Base-by-base conservation (phyloP, 1,284 basidiomycete genomes). In the Irpex rosettiformis region DNA sequence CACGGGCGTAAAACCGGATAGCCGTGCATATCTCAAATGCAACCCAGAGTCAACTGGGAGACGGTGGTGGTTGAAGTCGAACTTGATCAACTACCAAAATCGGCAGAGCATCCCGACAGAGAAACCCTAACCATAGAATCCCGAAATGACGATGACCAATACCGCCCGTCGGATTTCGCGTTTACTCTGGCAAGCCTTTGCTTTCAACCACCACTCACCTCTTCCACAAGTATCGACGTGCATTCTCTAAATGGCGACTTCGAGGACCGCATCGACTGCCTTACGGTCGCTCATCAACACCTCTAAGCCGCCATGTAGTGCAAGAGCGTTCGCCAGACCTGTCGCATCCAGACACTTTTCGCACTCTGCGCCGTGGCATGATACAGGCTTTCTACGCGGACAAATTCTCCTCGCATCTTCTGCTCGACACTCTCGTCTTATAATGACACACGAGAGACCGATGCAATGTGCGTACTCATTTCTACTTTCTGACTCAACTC, bases 361-460 rank as follows among this genome's bases (percentile, higher is more conserved):
- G 4, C 64, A 65, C 2, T 65, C 66, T 4, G 57, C 64, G 6
- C 56, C 58, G 4, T 60, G 66, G 22, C 48, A 57, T 1, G 67
- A n/a, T n/a, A n/a, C 67, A 1, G 59, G 57, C 48, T 58, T 77
- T 7, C 62, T 74, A 55, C 69, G 68, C 57, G 76, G 77, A 0
- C 61, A 68, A 0, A 76, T 74, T 3, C 63, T 78, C 8, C 69
- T 69, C 1, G 77, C 76, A 3, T 68, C 73, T 2, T 77, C 77
- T 1, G 57, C 65, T 10, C 58, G 74, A 53, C 60, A 67, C 4
- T 59, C 64, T 16, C 67, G 61, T 24, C 45, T 54, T 30, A 8
- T 43, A 0, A 13, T 59, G 3, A 56, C 54, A 33, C 43, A 59
- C 10, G 61, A 64, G 22, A 54, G 68, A 43, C 60, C 66, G 49